Evolutionary conservation across 176 grass and related monocot species (phyloP).

Genomic region (Juncus effusus): DNA sequence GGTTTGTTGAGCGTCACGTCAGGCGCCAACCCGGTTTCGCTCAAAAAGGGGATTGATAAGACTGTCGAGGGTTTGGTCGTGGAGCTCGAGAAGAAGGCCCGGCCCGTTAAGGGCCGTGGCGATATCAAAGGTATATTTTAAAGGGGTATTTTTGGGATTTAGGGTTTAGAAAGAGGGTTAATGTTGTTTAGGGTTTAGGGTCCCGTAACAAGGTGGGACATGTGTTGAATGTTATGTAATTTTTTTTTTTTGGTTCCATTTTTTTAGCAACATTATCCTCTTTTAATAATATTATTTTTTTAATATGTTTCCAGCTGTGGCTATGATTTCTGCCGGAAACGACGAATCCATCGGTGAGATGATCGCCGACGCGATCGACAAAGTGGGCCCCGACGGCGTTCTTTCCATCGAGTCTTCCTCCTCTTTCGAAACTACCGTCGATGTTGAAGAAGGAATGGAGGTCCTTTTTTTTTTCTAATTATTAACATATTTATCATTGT

Average conservation of each 20-base stretch:
- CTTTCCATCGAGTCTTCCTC: constrained; percentile 88
- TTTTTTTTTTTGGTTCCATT: too few relatives aligned
- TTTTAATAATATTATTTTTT: constrained; percentile 5
- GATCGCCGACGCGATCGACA: constrained; percentile 89
- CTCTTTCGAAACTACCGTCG: constrained; percentile 84
- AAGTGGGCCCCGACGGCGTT: constrained; percentile 89
- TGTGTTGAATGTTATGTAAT: too few relatives aligned
- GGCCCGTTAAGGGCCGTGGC: constrained; percentile 62
- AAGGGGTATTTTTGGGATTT: neutral
- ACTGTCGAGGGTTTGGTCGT: constrained; percentile 61
- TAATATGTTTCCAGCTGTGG: constrained; percentile 51
- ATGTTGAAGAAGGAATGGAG: constrained; percentile 99
- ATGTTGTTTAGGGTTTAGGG: too few relatives aligned
- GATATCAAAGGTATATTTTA: constrained; percentile 70
- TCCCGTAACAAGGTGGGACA: too few relatives aligned
- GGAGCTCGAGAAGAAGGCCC: constrained; percentile 81
- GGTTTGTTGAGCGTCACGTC: constrained; percentile 76
- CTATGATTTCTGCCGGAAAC: constrained; percentile 80
- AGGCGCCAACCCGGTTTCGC: constrained; percentile 81
- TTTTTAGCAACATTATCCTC: too few relatives aligned
- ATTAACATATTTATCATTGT: neutral
- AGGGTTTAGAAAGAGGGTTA: neutral
- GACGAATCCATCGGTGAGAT: constrained; percentile 78
- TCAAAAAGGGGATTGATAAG: constrained; percentile 93
- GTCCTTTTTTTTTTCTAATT: constrained; percentile 28